phyloP scores from a whole-genome alignment of 768 basidiomycete species.

The Serendipita sp. region DNA sequence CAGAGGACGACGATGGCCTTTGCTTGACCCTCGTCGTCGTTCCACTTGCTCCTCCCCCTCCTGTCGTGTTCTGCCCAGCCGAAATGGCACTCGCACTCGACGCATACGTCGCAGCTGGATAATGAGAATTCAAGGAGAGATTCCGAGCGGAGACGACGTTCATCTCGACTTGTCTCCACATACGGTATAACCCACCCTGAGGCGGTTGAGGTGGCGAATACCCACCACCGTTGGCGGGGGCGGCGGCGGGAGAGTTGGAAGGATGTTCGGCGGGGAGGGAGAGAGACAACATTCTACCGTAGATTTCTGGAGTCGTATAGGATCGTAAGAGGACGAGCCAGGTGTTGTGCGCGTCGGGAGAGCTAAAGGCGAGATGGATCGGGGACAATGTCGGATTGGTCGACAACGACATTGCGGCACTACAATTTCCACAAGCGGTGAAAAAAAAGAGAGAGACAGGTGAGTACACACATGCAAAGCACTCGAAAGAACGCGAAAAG shows the following conservation, averaged over 20 bases:
- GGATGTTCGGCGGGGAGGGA: conserved; percentile 28
- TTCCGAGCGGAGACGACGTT: conserved; percentile 58
- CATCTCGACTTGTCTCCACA: conserved; percentile 73
- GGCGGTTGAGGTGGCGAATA: not conserved
- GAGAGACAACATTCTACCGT: conserved; percentile 31
- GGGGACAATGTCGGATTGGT: conserved; percentile 24
- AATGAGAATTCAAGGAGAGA: conserved; percentile 30
- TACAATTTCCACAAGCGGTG: not conserved
- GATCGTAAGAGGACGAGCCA: conserved; percentile 73
- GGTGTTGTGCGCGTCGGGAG: conserved; percentile 43
- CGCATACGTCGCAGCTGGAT: not conserved
- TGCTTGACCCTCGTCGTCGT: conserved; percentile 12
- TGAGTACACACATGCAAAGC: conserved; percentile 6
- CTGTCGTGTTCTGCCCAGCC: conserved; percentile 4
- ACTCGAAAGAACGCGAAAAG: not conserved
- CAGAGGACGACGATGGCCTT: conserved; percentile 10
- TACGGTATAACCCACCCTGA: conserved; percentile 57
- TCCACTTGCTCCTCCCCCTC: not conserved
- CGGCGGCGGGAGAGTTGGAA: not conserved
- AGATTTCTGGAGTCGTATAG: conserved; percentile 65
- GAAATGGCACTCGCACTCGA: not conserved
- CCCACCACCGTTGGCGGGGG: not conserved
- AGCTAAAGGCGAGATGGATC: conserved; percentile 56
- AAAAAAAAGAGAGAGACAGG: conserved; percentile 8
- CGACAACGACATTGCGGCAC: not conserved